Base-by-base conservation (phyloP, 371 early-diverging fungal genomes). In the Saksenaea oblongispora region DNA sequence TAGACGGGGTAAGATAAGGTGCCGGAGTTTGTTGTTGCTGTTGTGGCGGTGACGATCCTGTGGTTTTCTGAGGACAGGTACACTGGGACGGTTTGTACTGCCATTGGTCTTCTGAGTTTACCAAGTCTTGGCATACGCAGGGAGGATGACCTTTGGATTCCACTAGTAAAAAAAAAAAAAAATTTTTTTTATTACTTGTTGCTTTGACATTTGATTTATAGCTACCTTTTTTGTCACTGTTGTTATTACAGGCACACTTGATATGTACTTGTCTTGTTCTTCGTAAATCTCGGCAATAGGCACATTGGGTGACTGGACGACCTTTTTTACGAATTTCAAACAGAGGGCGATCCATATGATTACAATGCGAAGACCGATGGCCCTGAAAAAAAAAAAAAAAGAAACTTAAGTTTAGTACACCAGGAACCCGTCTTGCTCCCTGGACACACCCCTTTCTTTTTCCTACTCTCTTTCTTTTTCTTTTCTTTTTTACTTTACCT, bases 231-330 rank as follows among this genome's bases (percentile, higher is more conserved):
- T 72, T 71, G 59, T 86, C 84, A 54, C 74, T 74, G 51, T 22
- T 47, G 24, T 22, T 47, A 11, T 47, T 47, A 67, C 92, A 92
- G 35, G 80, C 79, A 63, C 93, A 92, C 70, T 89, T 89, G n/a
- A 87, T 84, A 71, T 89, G 91, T 24, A 89, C 81, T 68, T 91
- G 90, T 61, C 88, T 85, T 31, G 87, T 86, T 70, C 86, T 89
- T 39, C 93, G 83, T 59, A 90, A 80, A 68, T 90, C 87, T 63
- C 89, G 83, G 73, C 93, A 93, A 70, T 82, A 85, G 18, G 80
- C 66, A 70, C 93, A 93, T 70, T 93, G 93, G 36, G 89, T 89
- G 35, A 87, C 81, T 24, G 93, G 93, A 17, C 93, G 84, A 28
- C 93, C 93, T 73, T 91, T 92, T 71, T 84, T 86, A 60, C 88